Conservation (phyloP, 345 rosid genomes). For the Alliaria petiolata region DNA sequence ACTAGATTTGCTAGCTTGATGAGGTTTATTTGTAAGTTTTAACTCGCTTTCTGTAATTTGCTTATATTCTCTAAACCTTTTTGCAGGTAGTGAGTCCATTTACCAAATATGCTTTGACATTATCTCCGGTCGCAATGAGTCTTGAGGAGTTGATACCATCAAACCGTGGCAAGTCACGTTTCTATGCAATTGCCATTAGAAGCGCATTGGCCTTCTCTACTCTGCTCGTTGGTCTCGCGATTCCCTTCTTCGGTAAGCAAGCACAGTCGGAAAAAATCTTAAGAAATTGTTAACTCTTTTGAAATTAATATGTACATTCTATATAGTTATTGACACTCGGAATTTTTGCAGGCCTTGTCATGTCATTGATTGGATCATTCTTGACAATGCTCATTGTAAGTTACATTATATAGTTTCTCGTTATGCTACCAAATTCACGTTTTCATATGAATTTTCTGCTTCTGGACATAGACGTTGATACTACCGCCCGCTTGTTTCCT, state of each 20-base stretch:
- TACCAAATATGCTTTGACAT: conserved; percentile 94
- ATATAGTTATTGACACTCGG: background rate
- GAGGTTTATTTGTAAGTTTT: background rate
- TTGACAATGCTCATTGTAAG: conserved; percentile 94
- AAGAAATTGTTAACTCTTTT: background rate
- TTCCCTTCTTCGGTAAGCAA: conserved; percentile 83
- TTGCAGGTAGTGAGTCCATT: conserved; percentile 92
- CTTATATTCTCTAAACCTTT: background rate
- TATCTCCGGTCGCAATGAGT: conserved; percentile 93
- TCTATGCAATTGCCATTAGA: conserved; percentile 62
- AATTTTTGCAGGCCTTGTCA: conserved; percentile 56
- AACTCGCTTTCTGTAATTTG: background rate
- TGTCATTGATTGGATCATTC: conserved; percentile 87
- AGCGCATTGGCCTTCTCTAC: conserved; percentile 74
- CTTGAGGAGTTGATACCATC: conserved; percentile 88
- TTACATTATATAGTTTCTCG: conserved; percentile 21
- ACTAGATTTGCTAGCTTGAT: background rate
- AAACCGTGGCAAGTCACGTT: conserved; percentile 47
- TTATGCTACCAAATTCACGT: background rate
- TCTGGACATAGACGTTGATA: conserved; percentile 67
- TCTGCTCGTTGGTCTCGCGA: conserved; percentile 64
- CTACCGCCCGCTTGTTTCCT: conserved; percentile 89
- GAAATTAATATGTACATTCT: background rate
- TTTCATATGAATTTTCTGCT: conserved; percentile 4
- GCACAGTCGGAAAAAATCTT: background rate